phyloP scores from a whole-genome alignment of 2,329 filamentous ascomycete genomes.

The Neofusicoccum sp. region DNA sequence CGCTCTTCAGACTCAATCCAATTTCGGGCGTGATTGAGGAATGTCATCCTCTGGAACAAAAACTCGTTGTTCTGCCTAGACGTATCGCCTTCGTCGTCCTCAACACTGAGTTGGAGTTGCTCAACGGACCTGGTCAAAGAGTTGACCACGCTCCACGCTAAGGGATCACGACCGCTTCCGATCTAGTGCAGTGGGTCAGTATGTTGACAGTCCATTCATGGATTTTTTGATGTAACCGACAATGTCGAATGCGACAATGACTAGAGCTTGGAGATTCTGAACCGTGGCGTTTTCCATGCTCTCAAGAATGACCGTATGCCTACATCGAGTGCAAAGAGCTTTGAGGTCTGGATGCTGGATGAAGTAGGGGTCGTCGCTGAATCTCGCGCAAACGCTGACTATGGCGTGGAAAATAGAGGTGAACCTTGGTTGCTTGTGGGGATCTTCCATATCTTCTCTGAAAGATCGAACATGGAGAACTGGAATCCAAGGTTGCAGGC shows the following conservation, averaged over 20 bases:
- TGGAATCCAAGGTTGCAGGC: constrained; percentile 40
- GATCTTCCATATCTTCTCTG: constrained; percentile 29
- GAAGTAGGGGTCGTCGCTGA: constrained; percentile 23
- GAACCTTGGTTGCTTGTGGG: constrained; percentile 24
- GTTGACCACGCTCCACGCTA: constrained; percentile 40
- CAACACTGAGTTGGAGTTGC: constrained; percentile 35
- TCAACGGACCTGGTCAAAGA: constrained; percentile 41
- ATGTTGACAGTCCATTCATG: background rate
- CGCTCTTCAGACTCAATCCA: constrained; percentile 42
- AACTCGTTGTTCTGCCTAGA: constrained; percentile 23
- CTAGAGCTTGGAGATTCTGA: constrained; percentile 39
- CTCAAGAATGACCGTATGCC: constrained; percentile 32
- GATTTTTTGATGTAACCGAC: constrained; percentile 22
- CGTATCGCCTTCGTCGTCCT: constrained; percentile 32
- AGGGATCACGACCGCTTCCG: constrained; percentile 37
- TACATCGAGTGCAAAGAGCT: constrained; percentile 3
- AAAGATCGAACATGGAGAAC: constrained; percentile 36
- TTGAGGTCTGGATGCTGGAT: constrained; percentile 13
- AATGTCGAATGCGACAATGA: constrained; percentile 40
- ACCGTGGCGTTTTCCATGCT: constrained; percentile 40
- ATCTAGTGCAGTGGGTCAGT: constrained; percentile 26
- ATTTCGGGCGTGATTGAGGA: constrained; percentile 33
- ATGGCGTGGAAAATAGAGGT: constrained; percentile 33
- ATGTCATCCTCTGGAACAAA: constrained; percentile 41
- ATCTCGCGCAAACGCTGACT: constrained; percentile 28